Evolutionary conservation across 129 eudicot species (phyloP), one percentile per base, ranked within the genome.

Genomic region (Smallanthus sonchifolius): DNA sequence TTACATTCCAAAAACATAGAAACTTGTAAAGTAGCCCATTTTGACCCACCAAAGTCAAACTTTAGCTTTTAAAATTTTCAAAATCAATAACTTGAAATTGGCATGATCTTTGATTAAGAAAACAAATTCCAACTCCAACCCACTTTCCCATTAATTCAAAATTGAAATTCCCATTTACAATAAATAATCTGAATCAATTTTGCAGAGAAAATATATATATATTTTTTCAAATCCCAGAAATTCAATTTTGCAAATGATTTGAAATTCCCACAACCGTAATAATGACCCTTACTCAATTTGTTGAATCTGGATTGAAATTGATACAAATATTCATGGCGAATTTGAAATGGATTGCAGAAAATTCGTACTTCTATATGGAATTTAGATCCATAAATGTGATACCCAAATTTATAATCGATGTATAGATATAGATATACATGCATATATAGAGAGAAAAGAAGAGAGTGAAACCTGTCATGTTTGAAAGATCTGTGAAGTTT

Each of bases 381-480:
- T 67, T 11, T 4, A 47, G 79, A 75, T 75, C 16, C 48, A 67
- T 55, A 5, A 54, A 43, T 15, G 64, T 74, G 54, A 40, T 40
- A 34, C 30, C 6, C 42, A n/a, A 14, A 67, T 28, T 20, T 9
- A 67, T 15, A 54, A 66, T 76, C 57, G 19, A 36, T 63, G 28
- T 3, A 39, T 3, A 64, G 42, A n/a, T 43, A 54, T 2, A 17
- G 7, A 40, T 37, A 37, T 35, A 39, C 16, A 47, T 47, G 28
- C 4, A 19, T 7, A 39, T 0, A 38, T 0, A 40, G 16, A 65
- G 7, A 19, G 36, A 40, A 10, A 19, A 49, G 34, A n/a, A 39
- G 68, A 52, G 35, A 35, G 62, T 62, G 47, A 65, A 40, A 76
- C 80, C 80, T 76, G 75, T 32, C 80, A 68, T 76, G 74, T 9